Evolutionary conservation across 73 alveolate species (phyloP).

Genomic region (Paramecium primaurelia): DNA sequence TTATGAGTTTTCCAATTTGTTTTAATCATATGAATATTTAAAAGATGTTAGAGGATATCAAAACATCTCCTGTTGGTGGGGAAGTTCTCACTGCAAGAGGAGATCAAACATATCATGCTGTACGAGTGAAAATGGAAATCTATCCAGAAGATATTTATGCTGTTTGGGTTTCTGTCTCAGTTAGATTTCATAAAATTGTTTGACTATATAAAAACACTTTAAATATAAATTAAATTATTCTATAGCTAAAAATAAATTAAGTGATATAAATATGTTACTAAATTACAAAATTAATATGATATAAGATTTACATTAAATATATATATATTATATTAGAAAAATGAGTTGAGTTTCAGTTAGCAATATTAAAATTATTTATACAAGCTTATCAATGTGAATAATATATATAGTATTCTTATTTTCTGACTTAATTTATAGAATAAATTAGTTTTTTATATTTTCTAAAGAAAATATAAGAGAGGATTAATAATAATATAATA

Average conservation of each 20-base stretch:
- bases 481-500: too few species aligned
- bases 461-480: background rate
- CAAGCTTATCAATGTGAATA: too few species aligned
- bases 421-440: too few species aligned
- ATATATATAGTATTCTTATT: too few species aligned
- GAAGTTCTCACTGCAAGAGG: conserved; percentile 48
- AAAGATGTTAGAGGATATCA: conserved; percentile 63
- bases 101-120: conserved; percentile 46
- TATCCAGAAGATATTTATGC: conserved; percentile 44
- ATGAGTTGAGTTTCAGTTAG: too few species aligned
- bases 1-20: conserved; percentile 81
- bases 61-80: conserved; percentile 33
- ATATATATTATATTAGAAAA: too few species aligned
- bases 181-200: background rate
- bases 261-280: too few species aligned
- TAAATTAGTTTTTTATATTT: too few species aligned
- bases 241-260: too few species aligned
- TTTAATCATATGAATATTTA: conserved; percentile 75
- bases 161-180: conserved; percentile 41
- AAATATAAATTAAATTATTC: background rate
- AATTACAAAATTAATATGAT: too few species aligned
- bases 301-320: too few species aligned
- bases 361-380: too few species aligned
- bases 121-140: conserved; percentile 30
- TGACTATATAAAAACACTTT: background rate